Conservation (phyloP, 1,284 basidiomycete species). For the Thelephora terrestris region DNA sequence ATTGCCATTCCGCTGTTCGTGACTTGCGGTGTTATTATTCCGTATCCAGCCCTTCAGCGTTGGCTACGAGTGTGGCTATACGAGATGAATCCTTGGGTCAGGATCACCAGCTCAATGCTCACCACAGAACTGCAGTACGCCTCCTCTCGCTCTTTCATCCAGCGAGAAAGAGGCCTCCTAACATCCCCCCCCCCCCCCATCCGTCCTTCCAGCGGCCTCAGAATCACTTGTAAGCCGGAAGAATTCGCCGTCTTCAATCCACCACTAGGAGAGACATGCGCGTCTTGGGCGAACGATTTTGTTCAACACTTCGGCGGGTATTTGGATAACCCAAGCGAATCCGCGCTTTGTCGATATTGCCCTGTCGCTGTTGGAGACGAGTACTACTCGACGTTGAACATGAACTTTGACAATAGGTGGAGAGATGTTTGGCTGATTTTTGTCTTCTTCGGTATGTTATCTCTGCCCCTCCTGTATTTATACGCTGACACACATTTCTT, state of each 20-base stretch:
- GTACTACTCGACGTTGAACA: slow-evolving; percentile 62
- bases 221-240: slow-evolving; percentile 52
- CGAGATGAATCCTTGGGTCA: slow-evolving; percentile 59
- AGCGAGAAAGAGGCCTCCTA: too few species aligned
- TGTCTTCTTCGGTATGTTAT: slow-evolving; percentile 41
- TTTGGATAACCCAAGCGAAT: slow-evolving; percentile 61
- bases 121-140: slow-evolving; percentile 70
- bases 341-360: slow-evolving; percentile 61
- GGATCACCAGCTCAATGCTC: slow-evolving; percentile 62
- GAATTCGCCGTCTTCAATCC: slow-evolving; percentile 67
- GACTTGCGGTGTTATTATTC: slow-evolving; percentile 79
- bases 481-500: too few species aligned
- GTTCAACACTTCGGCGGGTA: slow-evolving; percentile 63
- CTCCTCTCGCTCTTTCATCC: background rate
- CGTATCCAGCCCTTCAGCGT: slow-evolving; percentile 50
- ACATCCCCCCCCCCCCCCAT: slow-evolving; percentile 7
- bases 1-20: slow-evolving; percentile 56
- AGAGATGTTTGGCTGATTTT: slow-evolving; percentile 68
- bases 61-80: slow-evolving; percentile 80
- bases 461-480: too few species aligned
- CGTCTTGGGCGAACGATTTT: slow-evolving; percentile 60
- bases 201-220: slow-evolving; percentile 38
- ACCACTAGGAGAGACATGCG: slow-evolving; percentile 68
- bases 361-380: slow-evolving; percentile 60
- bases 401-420: slow-evolving; percentile 58